Base-by-base conservation (phyloP, 2,329 filamentous ascomycete genomes). In the Colletotrichum caudatum region DNA sequence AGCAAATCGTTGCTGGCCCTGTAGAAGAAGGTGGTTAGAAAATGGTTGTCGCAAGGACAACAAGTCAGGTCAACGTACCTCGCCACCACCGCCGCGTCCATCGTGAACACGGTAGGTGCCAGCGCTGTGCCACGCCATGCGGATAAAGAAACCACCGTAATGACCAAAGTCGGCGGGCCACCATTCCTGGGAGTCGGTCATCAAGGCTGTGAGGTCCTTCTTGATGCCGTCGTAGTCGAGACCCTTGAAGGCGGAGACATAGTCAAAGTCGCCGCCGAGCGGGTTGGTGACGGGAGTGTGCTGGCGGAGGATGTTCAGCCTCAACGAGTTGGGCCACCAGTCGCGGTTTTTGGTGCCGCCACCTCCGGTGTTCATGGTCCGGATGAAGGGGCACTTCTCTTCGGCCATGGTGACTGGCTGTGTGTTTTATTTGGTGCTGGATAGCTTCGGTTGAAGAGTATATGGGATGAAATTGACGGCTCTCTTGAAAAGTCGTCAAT, bases 111-210 rank as follows among this genome's bases (percentile, higher is more conserved):
- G 91, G 83, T 94, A 94, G 64, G 92, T 94, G 69, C 92, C 92
- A 23, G 92, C 89, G 75, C 90, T 90, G 85, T 94, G 92, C 92
- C 92, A 94, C 71, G 92, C 90, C 91, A 94, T 91, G 67, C 92
- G 91, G 78, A 94, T 86, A 80, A 94, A 94, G 35, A 94, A 87
- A 80, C 92, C 92, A 74, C 92, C 92, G 76, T 94, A 94, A 85
- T 94, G 91, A 67, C 92, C 92, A 77, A 92, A 93, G 79, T 94
- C 92, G 39, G 93, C 92, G 1, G 92, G 92, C 92, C 92, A 94
- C 89, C 89, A 94, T 54, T 93, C 90, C 82, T 94, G 90, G 3
- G 92, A 94, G 79, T 93, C 90, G 62, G 92, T 94, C 90, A 94
- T 92, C 77, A 94, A 78, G 26, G 83, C 84, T n/a, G 84, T 77